These are phyloP conservation scores for Onygena corvina DNA, from an alignment of 2,329 filamentous ascomycete species.

Conservation along the genomic window DNA sequence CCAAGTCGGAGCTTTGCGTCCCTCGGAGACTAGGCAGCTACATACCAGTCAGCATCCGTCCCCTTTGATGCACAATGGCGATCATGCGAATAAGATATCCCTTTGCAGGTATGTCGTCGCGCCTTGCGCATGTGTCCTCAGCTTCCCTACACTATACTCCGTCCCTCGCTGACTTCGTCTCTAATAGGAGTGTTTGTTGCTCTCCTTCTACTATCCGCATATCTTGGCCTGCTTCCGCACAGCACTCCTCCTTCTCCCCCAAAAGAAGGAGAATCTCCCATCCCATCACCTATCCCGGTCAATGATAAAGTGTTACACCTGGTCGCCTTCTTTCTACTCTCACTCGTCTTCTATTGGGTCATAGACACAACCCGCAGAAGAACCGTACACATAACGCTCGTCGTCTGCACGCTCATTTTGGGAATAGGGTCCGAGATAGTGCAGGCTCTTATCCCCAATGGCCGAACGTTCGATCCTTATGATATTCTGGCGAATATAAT, in stretches of 20 bases:
- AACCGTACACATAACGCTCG: conserved; percentile 67
- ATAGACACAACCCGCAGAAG: conserved; percentile 80
- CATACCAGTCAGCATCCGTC: background rate
- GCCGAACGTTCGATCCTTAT: conserved; percentile 60
- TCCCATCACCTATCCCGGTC: conserved; percentile 43
- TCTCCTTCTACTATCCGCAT: conserved; percentile 63
- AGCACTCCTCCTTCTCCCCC: conserved; percentile 27
- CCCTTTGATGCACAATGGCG: background rate
- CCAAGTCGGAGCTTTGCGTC: too few species aligned
- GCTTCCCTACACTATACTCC: background rate
- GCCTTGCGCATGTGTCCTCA: background rate
- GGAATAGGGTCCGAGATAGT: conserved; percentile 48
- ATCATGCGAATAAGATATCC: conserved; percentile 75
- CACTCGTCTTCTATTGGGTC: conserved; percentile 85
- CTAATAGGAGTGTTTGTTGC: conserved; percentile 49
- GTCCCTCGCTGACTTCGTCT: background rate
- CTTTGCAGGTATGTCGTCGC: conserved; percentile 60
- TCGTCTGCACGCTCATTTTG: conserved; percentile 58
- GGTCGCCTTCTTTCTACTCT: conserved; percentile 80
- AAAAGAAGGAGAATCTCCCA: conserved; percentile 20
- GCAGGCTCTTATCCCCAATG: conserved; percentile 55
- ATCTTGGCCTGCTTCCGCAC: conserved; percentile 59
- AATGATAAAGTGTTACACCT: conserved; percentile 88
- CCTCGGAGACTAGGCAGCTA: background rate
- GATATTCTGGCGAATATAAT: conserved; percentile 81